These are phyloP conservation scores for Sugiyamaella xylanicola DNA, from an alignment of 1,139 yeast species.

Conservation along the genomic window DNA sequence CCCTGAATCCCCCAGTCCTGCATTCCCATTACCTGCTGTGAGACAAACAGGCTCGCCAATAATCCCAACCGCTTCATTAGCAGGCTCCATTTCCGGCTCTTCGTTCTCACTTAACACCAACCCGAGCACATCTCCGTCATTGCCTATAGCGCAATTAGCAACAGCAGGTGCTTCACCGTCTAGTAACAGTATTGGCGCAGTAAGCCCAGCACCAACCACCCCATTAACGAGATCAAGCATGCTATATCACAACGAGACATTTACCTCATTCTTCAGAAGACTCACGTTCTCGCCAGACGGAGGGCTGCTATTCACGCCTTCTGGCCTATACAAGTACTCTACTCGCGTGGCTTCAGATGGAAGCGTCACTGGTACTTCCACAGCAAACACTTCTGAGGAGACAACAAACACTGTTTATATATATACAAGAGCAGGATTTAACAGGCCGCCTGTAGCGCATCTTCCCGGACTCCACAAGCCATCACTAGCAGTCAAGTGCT, in stretches of 20 bases:
- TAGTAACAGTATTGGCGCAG: background rate
- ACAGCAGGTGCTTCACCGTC: slow-evolving; percentile 6
- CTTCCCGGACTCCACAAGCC: slow-evolving; percentile 82
- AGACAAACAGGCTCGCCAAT: slow-evolving; percentile 42
- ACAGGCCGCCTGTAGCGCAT: slow-evolving; percentile 70
- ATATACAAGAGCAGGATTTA: slow-evolving; percentile 69
- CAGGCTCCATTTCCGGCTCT: slow-evolving; percentile 21
- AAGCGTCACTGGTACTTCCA: slow-evolving; percentile 22
- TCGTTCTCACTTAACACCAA: slow-evolving; percentile 11
- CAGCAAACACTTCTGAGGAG: slow-evolving; percentile 40
- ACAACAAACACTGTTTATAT: slow-evolving; percentile 70
- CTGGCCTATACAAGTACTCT: slow-evolving; percentile 63
- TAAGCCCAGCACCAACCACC: slow-evolving; percentile 21
- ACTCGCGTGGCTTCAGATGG: slow-evolving; percentile 2
- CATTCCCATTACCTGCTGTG: slow-evolving; percentile 49
- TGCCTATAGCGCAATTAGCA: slow-evolving; percentile 8
- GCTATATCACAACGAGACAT: slow-evolving; percentile 79
- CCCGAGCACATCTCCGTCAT: slow-evolving; percentile 13
- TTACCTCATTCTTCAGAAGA: slow-evolving; percentile 87
- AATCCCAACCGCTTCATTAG: slow-evolving; percentile 19
- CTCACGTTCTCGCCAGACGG: slow-evolving; percentile 91
- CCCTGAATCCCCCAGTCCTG: slow-evolving; percentile 33
- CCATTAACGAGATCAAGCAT: slow-evolving; percentile 22
- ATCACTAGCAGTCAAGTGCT: slow-evolving; percentile 78
- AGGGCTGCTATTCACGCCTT: slow-evolving; percentile 71